Conservation (phyloP, 2,329 filamentous ascomycete genomes). For the Claviceps sp. region DNA sequence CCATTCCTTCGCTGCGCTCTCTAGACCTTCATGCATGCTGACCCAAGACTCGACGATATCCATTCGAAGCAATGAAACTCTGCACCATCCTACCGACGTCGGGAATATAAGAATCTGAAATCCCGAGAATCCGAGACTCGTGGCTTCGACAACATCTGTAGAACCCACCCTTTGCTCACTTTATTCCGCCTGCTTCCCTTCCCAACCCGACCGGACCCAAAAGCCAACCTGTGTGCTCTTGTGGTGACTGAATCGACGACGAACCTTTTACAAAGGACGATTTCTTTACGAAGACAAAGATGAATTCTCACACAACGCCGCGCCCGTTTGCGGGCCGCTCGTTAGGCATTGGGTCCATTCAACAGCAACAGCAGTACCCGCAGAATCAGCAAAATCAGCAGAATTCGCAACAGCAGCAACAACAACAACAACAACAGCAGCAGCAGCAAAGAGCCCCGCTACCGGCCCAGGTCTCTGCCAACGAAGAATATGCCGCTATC, state of each 20-base stretch:
- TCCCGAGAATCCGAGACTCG: not conserved
- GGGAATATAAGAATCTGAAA: not conserved
- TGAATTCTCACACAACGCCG: conserved; percentile 26
- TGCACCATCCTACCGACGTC: not conserved
- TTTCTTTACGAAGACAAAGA: conserved; percentile 5
- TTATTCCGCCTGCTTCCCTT: not conserved
- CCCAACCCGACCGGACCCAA: not conserved
- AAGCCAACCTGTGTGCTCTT: not conserved
- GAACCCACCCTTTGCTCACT: not conserved
- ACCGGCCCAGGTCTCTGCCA: conserved; percentile 21
- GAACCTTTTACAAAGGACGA: not conserved
- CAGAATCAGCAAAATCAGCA: conserved; percentile 17
- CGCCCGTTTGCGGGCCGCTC: conserved; percentile 23
- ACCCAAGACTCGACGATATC: not conserved
- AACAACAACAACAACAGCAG: conserved; percentile 11
- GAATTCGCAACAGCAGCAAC: conserved; percentile 13
- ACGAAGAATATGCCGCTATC: conserved; percentile 33
- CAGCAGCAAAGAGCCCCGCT: conserved; percentile 15
- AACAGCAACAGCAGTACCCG: conserved; percentile 19
- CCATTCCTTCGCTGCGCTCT: not conserved
- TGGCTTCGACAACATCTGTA: not conserved
- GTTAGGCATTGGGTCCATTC: conserved; percentile 17
- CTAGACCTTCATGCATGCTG: not conserved
- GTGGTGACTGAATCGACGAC: not conserved
- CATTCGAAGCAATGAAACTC: not conserved